phyloP scores from a whole-genome alignment of 169 alveolate genomes.

The Plasmodium fragile region DNA sequence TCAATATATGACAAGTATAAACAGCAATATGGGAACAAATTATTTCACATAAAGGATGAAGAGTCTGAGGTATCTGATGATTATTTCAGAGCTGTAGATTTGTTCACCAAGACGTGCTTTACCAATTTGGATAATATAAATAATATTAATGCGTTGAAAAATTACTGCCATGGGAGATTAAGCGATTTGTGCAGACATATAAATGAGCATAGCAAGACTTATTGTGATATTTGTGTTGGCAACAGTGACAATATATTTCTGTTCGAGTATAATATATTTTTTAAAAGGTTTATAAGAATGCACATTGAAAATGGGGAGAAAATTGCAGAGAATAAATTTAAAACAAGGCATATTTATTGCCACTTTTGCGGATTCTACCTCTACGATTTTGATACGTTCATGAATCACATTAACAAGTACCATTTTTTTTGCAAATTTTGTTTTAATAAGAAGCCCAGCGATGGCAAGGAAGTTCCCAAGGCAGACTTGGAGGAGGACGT shows the following conservation, averaged over 20 bases:
- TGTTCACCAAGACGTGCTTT: conserved; percentile 58
- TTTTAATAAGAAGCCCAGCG: conserved; percentile 44
- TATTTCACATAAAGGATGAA: conserved; percentile 27
- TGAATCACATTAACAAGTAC: conserved; percentile 68
- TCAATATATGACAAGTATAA: conserved; percentile 75
- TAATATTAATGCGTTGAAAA: conserved; percentile 21
- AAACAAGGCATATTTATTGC: conserved; percentile 74
- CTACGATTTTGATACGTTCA: conserved; percentile 66
- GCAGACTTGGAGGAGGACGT: conserved; percentile 29
- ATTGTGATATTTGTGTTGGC: conserved; percentile 75
- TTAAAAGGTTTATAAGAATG: conserved; percentile 24
- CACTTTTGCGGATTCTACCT: conserved; percentile 59
- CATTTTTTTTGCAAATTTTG: conserved; percentile 74
- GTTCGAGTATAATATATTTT: conserved; percentile 72
- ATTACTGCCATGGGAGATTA: conserved; percentile 44
- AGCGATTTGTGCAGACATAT: conserved; percentile 53
- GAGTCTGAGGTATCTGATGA: conserved; percentile 68
- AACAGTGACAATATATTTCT: conserved; percentile 65
- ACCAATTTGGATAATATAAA: conserved; percentile 67
- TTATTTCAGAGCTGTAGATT: conserved; percentile 67
- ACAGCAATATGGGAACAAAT: conserved; percentile 52
- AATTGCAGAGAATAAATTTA: conserved; percentile 40
- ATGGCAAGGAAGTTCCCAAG: conserved; percentile 14
- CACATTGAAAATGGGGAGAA: conserved; percentile 73
- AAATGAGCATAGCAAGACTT: conserved; percentile 56